Evolutionary conservation across 192 early-diverging fungal species (phyloP), one percentile per base, ranked within the genome.

Genomic region (Coemansia sp.): DNA sequence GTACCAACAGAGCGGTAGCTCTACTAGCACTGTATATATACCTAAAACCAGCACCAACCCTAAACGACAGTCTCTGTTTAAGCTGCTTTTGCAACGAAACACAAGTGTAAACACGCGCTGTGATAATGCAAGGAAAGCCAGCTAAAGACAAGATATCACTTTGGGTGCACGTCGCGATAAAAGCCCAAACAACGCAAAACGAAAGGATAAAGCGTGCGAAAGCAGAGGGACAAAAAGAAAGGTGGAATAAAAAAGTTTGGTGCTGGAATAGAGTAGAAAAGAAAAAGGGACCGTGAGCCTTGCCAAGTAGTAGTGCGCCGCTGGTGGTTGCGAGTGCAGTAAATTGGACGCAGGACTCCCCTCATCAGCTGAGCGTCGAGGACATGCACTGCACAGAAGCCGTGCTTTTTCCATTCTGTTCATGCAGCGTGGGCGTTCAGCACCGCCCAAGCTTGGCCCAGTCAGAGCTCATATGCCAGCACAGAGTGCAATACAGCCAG

Each of bases 221-320:
- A 53, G 59, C 64, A 32, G 57, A 56, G 19, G 57, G 56, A 24
- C 59, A 76, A 79, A 62, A 18, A 18, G 48, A 49, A 19, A 49
- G 48, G 48, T 19, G 16, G 48, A 37, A 56, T 3, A 35, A 38
- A 45, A 56, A 56, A 56, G 54, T 37, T 19, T 56, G 54, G 54
- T 37, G 54, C 54, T 56, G 54, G 54, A 38, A 56, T 29, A 56
- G 29, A 39, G 58, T 50, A 26, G 43, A 7, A 72, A 75, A 41
- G 68, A 72, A 27, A 65, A 67, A 27, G 48, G 48, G 19, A 49
- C 48, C 48, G 48, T 2, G 19, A 49, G 19, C 48, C 16, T 45
- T 45, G 41, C 12, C 41, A 13, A n/a, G 48, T 19, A 49, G 48
- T 49, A 49, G 19, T 19, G 48, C 48, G 48, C 48, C 48, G 48